Evolutionary conservation across 768 basidiomycete genomes (phyloP).

Genomic region (Tricholomella constricta): DNA sequence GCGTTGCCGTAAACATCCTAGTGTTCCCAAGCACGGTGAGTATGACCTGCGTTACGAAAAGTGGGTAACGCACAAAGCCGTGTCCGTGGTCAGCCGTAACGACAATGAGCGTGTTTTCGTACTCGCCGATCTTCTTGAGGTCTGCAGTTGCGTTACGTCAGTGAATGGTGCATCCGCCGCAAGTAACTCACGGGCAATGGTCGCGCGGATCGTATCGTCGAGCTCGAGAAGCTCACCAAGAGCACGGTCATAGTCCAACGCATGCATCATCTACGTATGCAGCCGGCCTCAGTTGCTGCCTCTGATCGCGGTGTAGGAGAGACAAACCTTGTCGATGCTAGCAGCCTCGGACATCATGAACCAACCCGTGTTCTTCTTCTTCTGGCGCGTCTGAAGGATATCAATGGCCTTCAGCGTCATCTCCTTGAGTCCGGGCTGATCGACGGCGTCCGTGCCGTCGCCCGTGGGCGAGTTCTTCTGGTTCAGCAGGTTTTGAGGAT

Average conservation of each 20-base stretch:
- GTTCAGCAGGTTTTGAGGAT: conserved; percentile 37
- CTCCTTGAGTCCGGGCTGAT: conserved; percentile 50
- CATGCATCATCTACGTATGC: conserved; percentile 45
- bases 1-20: conserved; percentile 40
- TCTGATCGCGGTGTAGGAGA: neutral
- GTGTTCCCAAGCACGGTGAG: neutral
- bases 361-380: conserved; percentile 39
- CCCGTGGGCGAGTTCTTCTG: conserved; percentile 42
- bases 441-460: conserved; percentile 41
- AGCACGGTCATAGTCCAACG: conserved; percentile 47
- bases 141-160: too few species aligned
- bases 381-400: conserved; percentile 39
- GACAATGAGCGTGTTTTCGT: conserved; percentile 43
- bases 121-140: conserved; percentile 43
- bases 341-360: conserved; percentile 53
- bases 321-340: conserved; percentile 41
- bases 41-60: neutral
- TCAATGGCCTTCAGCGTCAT: conserved; percentile 51
- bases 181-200: conserved; percentile 36
- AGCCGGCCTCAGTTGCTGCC: neutral
- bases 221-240: conserved; percentile 47
- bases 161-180: too few species aligned
- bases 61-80: conserved; percentile 37
- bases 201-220: conserved; percentile 45
- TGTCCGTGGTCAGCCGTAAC: conserved; percentile 51